Percentiles rank a stretch among this genome's conserved stretches.
Conservation (phyloP, 805 yeast species). For the Candida golubevii region DNA sequence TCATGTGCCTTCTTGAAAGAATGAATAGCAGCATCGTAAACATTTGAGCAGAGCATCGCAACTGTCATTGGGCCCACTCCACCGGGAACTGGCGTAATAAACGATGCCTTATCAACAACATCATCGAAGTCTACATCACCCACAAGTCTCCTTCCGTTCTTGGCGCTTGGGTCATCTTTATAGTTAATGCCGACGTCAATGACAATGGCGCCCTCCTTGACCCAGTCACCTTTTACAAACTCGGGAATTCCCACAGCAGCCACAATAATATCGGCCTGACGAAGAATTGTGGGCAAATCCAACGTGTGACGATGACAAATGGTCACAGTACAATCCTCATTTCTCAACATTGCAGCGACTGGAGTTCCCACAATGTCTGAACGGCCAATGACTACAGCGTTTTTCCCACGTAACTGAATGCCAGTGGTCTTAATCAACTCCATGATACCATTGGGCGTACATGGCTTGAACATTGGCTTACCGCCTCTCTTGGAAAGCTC, state of each 20-base stretch:
- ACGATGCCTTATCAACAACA: conserved; percentile 58
- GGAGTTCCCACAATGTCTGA: conserved; percentile 97
- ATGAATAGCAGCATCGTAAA: conserved; percentile 70
- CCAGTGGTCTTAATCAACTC: conserved; percentile 69
- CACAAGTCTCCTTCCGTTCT: conserved; percentile 79
- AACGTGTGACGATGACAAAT: conserved; percentile 73
- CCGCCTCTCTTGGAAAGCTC: conserved; percentile 88
- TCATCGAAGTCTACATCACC: conserved; percentile 89
- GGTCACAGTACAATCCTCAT: conserved; percentile 84
- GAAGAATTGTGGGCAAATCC: conserved; percentile 52
- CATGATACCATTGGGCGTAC: conserved; percentile 94
- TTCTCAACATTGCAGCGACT: conserved; percentile 75
- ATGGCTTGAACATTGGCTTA: conserved; percentile 76
- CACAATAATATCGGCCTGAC: conserved; percentile 78
- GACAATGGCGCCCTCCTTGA: conserved; percentile 79
- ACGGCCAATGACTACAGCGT: conserved; percentile 90
- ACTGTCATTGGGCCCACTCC: conserved; percentile 99
- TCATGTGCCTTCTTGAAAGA: conserved; percentile 46
- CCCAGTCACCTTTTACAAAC: conserved; percentile 82
- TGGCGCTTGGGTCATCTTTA: conserved; percentile 66
- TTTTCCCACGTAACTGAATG: conserved; percentile 66
- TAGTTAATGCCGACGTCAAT: conserved; percentile 96
- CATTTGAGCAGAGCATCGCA: conserved; percentile 87
- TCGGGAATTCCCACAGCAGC: conserved; percentile 89
- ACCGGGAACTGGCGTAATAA: conserved; percentile 95